These are phyloP conservation scores for Eragrostis tef DNA, from an alignment of 202 grass and related monocot species.

Conservation along the genomic window DNA sequence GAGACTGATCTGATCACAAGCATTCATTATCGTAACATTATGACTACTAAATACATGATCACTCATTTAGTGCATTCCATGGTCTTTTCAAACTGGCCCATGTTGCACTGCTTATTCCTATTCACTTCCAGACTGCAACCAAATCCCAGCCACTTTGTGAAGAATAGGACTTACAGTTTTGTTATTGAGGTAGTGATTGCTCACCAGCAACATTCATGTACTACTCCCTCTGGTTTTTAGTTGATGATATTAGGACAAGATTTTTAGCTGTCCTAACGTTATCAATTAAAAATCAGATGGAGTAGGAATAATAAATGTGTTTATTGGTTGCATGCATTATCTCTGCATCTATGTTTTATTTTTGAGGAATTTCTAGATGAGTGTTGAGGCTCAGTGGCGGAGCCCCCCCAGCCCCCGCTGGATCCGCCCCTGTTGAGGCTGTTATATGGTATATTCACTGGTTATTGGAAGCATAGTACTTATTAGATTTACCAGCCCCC, in stretches of 20 bases:
- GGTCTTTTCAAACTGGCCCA: neutral
- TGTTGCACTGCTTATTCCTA: neutral
- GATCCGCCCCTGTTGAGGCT: no score
- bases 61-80: neutral
- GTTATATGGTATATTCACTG: neutral
- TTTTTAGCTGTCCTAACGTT: no score
- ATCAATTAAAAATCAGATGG: no score
- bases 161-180: neutral
- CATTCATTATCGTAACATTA: neutral
- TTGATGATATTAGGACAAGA: no score
- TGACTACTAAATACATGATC: neutral
- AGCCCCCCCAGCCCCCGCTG: no score
- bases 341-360: constrained; percentile 22
- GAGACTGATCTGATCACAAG: neutral
- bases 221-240: neutral
- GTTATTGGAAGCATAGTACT: neutral
- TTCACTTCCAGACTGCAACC: neutral
- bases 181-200: constrained; percentile 13
- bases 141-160: neutral
- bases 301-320: neutral
- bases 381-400: no score
- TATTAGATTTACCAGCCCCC: neutral
- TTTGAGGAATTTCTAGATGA: no score
- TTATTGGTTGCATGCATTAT: constrained; percentile 19
- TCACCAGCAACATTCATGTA: constrained; percentile 20